Conservation (phyloP, 495 filamentous ascomycete species). For the Aspergillus conjunctus region DNA sequence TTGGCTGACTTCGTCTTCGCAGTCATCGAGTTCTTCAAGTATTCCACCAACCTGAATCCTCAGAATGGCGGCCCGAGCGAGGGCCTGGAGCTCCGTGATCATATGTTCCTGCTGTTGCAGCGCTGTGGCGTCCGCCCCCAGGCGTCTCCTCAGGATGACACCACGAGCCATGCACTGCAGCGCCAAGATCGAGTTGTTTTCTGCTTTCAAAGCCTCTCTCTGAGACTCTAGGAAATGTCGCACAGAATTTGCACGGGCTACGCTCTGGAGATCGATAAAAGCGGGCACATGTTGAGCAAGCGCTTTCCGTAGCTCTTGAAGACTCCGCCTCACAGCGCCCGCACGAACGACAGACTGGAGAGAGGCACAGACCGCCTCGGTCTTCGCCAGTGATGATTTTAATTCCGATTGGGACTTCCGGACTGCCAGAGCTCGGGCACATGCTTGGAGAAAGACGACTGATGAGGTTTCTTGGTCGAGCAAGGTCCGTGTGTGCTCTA, state of each 20-base stretch:
- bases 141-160: constrained; percentile 42
- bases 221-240: constrained; percentile 42
- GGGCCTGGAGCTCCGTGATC: constrained; percentile 70
- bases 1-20: constrained; percentile 69
- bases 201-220: constrained; percentile 32
- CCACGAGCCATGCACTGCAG: constrained; percentile 54
- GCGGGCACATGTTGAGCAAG: constrained; percentile 34
- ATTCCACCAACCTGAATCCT: constrained; percentile 71
- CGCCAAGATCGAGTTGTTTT: constrained; percentile 39
- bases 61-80: constrained; percentile 72
- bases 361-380: constrained; percentile 26
- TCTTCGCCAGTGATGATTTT: constrained; percentile 35
- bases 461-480: constrained; percentile 34
- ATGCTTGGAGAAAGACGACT: constrained; percentile 52
- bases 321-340: constrained; percentile 30
- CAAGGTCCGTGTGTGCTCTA: constrained; percentile 36
- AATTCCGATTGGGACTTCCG: constrained; percentile 35
- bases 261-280: constrained; percentile 38
- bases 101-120: constrained; percentile 59
- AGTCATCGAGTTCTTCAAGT: constrained; percentile 74
- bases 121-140: constrained; percentile 52
- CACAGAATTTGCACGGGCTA: constrained; percentile 33
- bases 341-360: constrained; percentile 52
- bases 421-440: constrained; percentile 39
- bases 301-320: constrained; percentile 30